phyloP scores from a whole-genome alignment of 1,284 basidiomycete genomes.

The Sporisorium graminicola region DNA sequence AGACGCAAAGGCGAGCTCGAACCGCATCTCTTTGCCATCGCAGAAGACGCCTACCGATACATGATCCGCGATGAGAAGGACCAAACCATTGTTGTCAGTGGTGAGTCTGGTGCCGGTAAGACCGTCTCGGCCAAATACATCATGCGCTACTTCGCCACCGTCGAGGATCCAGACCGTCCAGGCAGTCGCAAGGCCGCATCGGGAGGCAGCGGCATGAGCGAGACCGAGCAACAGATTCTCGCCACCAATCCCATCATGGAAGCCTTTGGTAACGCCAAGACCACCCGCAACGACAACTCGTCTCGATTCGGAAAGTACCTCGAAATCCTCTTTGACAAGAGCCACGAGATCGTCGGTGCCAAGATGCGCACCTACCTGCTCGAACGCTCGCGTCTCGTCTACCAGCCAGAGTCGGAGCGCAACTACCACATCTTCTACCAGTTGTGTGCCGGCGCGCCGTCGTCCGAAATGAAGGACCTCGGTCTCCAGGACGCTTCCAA shows the following conservation, averaged over 20 bases:
- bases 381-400: conserved; percentile 95
- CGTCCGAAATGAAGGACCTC: conserved; percentile 94
- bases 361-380: conserved; percentile 97
- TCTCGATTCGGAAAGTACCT: conserved; percentile 99
- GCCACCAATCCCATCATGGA: conserved; percentile 99
- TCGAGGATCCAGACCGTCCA: conserved; percentile 81
- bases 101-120: conserved; percentile 99
- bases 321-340: conserved; percentile 95
- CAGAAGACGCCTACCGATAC: conserved; percentile 97
- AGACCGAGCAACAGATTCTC: conserved; percentile 95
- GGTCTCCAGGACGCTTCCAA: conserved; percentile 86
- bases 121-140: conserved; percentile 99
- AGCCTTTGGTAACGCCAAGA: conserved; percentile 99
- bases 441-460: conserved; percentile 93
- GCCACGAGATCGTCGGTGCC: conserved; percentile 96
- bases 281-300: conserved; percentile 98
- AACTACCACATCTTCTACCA: conserved; percentile 99
- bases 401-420: conserved; percentile 90
- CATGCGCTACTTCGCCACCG: conserved; percentile 98
- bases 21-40: conserved; percentile 98
- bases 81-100: conserved; percentile 98
- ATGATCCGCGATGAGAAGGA: conserved; percentile 95
- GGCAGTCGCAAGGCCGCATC: conserved; percentile 54
- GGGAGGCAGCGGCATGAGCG: conserved; percentile 78
- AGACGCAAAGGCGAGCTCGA: conserved; percentile 92